phyloP scores from a whole-genome alignment of 1,284 basidiomycete genomes.

The Baeospora myosura region DNA sequence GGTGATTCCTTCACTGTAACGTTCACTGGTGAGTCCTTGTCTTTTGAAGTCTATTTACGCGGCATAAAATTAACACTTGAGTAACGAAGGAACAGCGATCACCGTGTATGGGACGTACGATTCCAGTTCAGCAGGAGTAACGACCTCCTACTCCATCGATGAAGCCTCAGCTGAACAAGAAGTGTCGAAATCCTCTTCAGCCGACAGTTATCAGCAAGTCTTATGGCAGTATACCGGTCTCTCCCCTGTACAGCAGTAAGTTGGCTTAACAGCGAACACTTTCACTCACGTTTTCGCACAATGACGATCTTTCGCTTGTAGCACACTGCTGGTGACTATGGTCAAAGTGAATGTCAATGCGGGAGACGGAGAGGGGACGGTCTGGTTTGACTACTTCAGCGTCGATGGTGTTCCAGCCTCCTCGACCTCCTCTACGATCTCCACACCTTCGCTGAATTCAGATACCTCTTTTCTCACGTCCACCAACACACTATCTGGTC shows the following conservation, averaged over 20 bases:
- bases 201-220: conserved; percentile 21
- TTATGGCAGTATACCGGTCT: conserved; percentile 23
- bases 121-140: conserved; percentile 22
- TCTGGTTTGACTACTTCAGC: conserved; percentile 31
- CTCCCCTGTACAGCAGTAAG: conserved; percentile 21
- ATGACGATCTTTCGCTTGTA: conserved; percentile 7
- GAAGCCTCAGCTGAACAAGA: conserved; percentile 15
- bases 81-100: conserved; percentile 19
- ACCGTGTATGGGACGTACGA: conserved; percentile 25
- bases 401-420: conserved; percentile 16
- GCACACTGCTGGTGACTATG: conserved; percentile 24
- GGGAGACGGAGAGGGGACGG: conserved; percentile 23
- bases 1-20: conserved; percentile 25
- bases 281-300: neutral
- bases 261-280: conserved; percentile 1
- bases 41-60: neutral
- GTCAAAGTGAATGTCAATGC: conserved; percentile 19
- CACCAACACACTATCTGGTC: neutral
- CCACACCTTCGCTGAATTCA: neutral
- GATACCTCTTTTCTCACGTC: neutral
- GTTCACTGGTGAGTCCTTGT: conserved; percentile 22
- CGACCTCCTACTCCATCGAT: conserved; percentile 25
- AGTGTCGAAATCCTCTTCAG: conserved; percentile 16
- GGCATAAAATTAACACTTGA: neutral
- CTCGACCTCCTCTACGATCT: conserved; percentile 5